phyloP scores from a whole-genome alignment of 495 filamentous ascomycete species.

The Lentithecium fluviatile region DNA sequence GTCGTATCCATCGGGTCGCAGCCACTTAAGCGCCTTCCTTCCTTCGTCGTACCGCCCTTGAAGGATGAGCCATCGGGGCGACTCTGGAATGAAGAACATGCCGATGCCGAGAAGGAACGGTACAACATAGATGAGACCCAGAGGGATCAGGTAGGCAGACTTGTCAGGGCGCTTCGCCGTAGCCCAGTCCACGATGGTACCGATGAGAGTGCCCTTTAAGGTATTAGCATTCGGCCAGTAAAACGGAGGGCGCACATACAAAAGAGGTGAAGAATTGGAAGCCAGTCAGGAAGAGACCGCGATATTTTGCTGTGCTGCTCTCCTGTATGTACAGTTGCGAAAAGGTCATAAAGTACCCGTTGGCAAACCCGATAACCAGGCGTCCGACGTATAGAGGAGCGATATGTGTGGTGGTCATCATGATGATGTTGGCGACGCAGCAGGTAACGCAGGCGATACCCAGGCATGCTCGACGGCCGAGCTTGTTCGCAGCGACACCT shows the following conservation, averaged over 20 bases:
- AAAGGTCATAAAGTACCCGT: slow-evolving; percentile 33
- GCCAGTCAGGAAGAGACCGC: slow-evolving; percentile 27
- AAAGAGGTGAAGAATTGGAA: slow-evolving; percentile 34
- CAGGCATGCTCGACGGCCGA: slow-evolving; percentile 43
- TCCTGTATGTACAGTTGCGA: slow-evolving; percentile 34
- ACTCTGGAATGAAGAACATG: slow-evolving; percentile 63
- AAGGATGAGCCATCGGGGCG: slow-evolving; percentile 62
- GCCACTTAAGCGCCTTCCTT: slow-evolving; percentile 48
- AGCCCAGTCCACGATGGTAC: slow-evolving; percentile 64
- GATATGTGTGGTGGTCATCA: slow-evolving; percentile 32
- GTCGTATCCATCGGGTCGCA: slow-evolving; percentile 49
- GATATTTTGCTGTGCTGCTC: slow-evolving; percentile 24
- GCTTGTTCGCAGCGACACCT: slow-evolving; percentile 39
- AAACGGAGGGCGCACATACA: slow-evolving; percentile 7
- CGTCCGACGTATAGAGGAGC: slow-evolving; percentile 29
- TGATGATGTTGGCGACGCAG: slow-evolving; percentile 33
- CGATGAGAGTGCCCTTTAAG: slow-evolving; percentile 51
- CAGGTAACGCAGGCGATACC: slow-evolving; percentile 23
- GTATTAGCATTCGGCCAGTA: neutral
- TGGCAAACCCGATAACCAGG: slow-evolving; percentile 29
- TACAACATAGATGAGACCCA: slow-evolving; percentile 59
- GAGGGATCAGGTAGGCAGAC: slow-evolving; percentile 57
- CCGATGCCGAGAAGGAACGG: slow-evolving; percentile 52
- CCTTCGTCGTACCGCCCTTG: slow-evolving; percentile 53
- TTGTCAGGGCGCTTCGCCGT: slow-evolving; percentile 51